Evolutionary conservation across 2,329 filamentous ascomycete genomes (phyloP).

Genomic region (Fusarium drepaniforme): DNA sequence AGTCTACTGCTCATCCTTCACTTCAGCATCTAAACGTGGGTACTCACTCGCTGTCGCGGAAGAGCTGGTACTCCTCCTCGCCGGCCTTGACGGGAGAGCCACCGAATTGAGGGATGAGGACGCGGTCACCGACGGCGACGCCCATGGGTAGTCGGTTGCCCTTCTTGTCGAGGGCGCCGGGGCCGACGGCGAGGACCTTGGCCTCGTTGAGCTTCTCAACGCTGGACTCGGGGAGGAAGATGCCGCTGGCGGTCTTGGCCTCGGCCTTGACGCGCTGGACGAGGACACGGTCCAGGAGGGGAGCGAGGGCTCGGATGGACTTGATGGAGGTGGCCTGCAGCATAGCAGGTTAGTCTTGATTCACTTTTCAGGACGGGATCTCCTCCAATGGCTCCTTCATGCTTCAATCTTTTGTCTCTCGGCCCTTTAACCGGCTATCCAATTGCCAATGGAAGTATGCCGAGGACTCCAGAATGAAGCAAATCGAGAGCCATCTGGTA

Average conservation of each 20-base stretch:
- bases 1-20: constrained; percentile 8
- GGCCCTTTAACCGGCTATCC: constrained; percentile 3
- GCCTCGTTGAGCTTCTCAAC: constrained; percentile 99
- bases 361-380: not conserved
- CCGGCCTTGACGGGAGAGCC: constrained; percentile 97
- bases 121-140: constrained; percentile 87
- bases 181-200: constrained; percentile 94
- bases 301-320: constrained; percentile 93
- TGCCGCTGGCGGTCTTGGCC: constrained; percentile 94
- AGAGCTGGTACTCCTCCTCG: constrained; percentile 95
- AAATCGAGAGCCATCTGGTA: constrained; percentile 1
- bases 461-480: constrained; percentile 11
- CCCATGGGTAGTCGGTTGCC: constrained; percentile 90
- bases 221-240: constrained; percentile 96
- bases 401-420: not conserved
- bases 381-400: constrained; percentile 9
- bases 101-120: constrained; percentile 96
- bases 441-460: constrained; percentile 41
- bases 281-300: constrained; percentile 97
- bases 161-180: constrained; percentile 87
- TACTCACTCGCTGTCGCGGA: constrained; percentile 97
- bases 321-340: constrained; percentile 80
- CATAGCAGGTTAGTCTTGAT: constrained; percentile 8
- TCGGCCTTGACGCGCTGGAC: constrained; percentile 98
- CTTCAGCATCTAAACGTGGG: not conserved